Evolutionary conservation across 495 filamentous ascomycete species (phyloP).

Genomic region (Penicillium coffeae): DNA sequence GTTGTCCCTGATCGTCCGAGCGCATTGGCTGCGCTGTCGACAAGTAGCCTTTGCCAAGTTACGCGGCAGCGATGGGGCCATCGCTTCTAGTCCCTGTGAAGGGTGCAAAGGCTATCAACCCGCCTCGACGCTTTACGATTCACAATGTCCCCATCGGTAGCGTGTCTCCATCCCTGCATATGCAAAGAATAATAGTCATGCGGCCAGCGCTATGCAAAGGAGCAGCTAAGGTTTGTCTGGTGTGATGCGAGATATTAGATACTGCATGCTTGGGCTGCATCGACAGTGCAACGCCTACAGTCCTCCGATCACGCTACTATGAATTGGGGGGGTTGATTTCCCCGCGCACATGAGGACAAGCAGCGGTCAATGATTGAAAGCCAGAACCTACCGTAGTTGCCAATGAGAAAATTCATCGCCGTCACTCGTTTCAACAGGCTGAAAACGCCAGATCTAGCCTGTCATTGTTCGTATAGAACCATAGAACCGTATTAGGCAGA

Average conservation of each 20-base stretch:
- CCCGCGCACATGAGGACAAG: too few relatives aligned
- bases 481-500: too few relatives aligned
- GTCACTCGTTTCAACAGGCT: too few relatives aligned
- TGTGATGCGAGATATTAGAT: slow-evolving; percentile 18
- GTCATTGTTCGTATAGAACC: too few relatives aligned
- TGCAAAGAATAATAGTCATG: slow-evolving; percentile 10
- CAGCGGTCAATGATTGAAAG: too few relatives aligned
- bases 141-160: slow-evolving; percentile 6
- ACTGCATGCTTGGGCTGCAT: slow-evolving; percentile 6
- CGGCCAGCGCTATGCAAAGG: slow-evolving; percentile 6
- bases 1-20: slow-evolving; percentile 15
- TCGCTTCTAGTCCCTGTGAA: not conserved
- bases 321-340: too few relatives aligned
- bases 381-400: too few relatives aligned
- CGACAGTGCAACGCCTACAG: not conserved
- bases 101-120: not conserved
- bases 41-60: not conserved
- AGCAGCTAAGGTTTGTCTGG: slow-evolving; percentile 1
- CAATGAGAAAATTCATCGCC: too few relatives aligned
- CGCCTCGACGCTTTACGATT: not conserved
- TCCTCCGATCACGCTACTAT: not conserved
- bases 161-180: slow-evolving; percentile 16
- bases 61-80: not conserved
- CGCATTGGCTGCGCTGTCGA: not conserved
- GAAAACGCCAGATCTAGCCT: too few relatives aligned